Conservation (phyloP, 345 rosid species). For the Rhizophora apiculata region DNA sequence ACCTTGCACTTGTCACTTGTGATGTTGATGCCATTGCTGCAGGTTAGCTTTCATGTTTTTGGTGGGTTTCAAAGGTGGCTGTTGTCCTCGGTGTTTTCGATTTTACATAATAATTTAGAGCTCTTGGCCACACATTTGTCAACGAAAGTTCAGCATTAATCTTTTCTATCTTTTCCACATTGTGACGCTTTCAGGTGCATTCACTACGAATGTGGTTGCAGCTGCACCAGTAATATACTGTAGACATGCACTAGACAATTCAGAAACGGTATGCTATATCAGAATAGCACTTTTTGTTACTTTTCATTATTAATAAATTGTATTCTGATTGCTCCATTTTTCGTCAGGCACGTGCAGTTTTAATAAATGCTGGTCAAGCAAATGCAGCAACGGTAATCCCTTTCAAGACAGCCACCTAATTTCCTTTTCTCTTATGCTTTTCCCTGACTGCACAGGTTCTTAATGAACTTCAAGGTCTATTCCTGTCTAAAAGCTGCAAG, state of each 20-base stretch:
- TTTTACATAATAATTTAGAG: neutral
- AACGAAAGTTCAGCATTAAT: no score
- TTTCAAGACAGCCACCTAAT: slow-evolving; percentile 4
- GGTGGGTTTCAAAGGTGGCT: neutral
- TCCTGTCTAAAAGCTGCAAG: neutral
- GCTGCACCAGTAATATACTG: slow-evolving; percentile 94
- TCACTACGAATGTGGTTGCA: slow-evolving; percentile 80
- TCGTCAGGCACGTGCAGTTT: slow-evolving; percentile 81
- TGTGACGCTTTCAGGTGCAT: slow-evolving; percentile 52
- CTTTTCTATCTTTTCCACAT: neutral
- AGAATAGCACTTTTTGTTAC: neutral
- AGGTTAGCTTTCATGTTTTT: slow-evolving; percentile 36
- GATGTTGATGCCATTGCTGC: slow-evolving; percentile 81
- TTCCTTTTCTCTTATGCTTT: neutral
- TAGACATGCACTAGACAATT: slow-evolving; percentile 49
- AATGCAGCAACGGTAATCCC: slow-evolving; percentile 94
- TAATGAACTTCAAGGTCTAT: neutral
- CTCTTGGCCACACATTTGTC: no score
- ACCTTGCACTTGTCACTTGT: slow-evolving; percentile 83
- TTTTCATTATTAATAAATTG: neutral
- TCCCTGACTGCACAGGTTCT: neutral
- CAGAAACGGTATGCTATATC: slow-evolving; percentile 42
- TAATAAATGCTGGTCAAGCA: slow-evolving; percentile 98
- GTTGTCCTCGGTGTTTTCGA: neutral
- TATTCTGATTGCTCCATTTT: slow-evolving; percentile 7